Evolutionary conservation across 441 rosid species (phyloP).

Genomic region (Populus hybrid): DNA sequence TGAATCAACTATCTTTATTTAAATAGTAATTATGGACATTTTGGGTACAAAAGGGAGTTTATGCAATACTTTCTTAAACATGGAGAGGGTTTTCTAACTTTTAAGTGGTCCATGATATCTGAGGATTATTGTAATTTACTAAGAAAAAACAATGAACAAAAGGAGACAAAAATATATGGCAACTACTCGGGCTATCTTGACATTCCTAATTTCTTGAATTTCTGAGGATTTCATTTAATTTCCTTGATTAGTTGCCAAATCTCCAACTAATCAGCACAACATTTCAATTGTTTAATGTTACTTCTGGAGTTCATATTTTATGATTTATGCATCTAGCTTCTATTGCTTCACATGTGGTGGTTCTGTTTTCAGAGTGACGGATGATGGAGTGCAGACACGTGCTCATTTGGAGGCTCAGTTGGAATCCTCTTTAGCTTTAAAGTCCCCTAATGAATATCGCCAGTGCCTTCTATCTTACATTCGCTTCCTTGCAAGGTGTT

Average conservation of each 20-base stretch:
- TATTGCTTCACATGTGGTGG: constrained; percentile 15
- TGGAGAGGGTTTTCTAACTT: not conserved
- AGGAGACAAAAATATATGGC: not conserved
- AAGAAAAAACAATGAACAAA: not conserved
- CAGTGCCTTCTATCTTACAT: constrained; percentile 92
- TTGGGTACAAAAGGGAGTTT: not conserved
- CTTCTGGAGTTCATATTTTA: not conserved
- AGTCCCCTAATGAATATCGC: constrained; percentile 83
- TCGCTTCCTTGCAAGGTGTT: constrained; percentile 82
- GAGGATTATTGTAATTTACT: not conserved
- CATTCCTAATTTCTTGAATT: not conserved
- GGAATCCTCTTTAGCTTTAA: constrained; percentile 80
- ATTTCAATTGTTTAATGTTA: not conserved
- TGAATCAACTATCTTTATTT: not conserved
- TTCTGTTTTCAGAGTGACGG: constrained; percentile 63
- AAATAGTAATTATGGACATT: not conserved
- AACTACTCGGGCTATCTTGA: not conserved
- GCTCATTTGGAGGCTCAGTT: constrained; percentile 97
- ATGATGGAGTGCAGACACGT: constrained; percentile 93
- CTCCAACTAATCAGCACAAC: not conserved
- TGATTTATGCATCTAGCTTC: not conserved
- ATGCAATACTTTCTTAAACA: not conserved
- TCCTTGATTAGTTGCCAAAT: not conserved
- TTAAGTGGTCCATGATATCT: not conserved
- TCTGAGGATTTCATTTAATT: not conserved